Base-by-base conservation (phyloP, 257 asterid species). In the Thymus mandschuricus region DNA sequence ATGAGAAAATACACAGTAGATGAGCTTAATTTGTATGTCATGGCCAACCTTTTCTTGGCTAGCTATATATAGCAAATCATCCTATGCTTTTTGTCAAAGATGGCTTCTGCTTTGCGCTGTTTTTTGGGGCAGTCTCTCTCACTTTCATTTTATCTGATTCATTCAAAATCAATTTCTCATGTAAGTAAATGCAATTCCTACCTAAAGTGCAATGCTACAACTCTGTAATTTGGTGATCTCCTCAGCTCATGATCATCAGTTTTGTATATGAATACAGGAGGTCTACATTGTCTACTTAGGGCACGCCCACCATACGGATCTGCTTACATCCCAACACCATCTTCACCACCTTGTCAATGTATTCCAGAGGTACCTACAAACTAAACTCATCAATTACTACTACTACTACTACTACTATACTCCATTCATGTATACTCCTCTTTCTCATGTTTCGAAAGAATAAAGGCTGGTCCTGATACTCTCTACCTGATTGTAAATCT, bases 201-300 rank as follows among this genome's bases (percentile, higher is more conserved):
- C n/a, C n/a, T n/a, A n/a, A n/a, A n/a, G n/a, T n/a, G n/a, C n/a
- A n/a, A n/a, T n/a, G n/a, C n/a, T n/a, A 15, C 51, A 76, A 56
- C 72, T 28, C 46, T 68, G 50, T 41, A 77, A 44, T 46, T 68
- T 75, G 69, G 61, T n/a, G n/a, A n/a, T 71, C 73, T 61, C 61
- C 68, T 60, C 71, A 38, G 11, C 66, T 66, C 27, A 40, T 29
- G n/a, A 56, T 55, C 11, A 44, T 28, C 11, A 40, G 28, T 52
- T 45, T n/a, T 59, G 68, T 55, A 13, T 44, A n/a, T n/a, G n/a
- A n/a, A 29, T 83, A n/a, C n/a, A n/a, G n/a, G n/a, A 82, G 90
- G 89, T 86, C 68, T 81, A 86, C 78, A 82, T 88, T 58, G 86
- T 86, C 70, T 88, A 88, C 58, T 68, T 86, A 35, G 95, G 91